phyloP scores from a whole-genome alignment of 2,329 filamentous ascomycete species.

The Hypoxylon sp. region DNA sequence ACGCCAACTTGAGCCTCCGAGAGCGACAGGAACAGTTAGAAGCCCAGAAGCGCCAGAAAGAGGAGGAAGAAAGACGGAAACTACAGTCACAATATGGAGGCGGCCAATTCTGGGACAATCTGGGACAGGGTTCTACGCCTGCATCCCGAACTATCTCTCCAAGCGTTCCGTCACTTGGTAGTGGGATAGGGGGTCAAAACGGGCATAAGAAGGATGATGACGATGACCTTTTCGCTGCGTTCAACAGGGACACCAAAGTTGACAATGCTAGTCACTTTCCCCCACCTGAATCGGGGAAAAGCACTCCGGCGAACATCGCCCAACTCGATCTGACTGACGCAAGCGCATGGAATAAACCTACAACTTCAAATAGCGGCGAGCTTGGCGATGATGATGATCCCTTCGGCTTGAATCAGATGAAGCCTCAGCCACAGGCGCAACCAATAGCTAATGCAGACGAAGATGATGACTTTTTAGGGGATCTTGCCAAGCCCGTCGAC shows the following conservation, averaged over 20 bases:
- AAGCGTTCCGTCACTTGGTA: slow-evolving; percentile 54
- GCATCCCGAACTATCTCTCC: slow-evolving; percentile 65
- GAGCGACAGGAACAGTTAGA: slow-evolving; percentile 81
- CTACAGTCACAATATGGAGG: slow-evolving; percentile 85
- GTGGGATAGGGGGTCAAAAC: slow-evolving; percentile 50
- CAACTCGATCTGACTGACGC: slow-evolving; percentile 68
- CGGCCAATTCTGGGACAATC: slow-evolving; percentile 80
- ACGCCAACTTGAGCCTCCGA: slow-evolving; percentile 81
- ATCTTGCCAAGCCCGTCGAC: slow-evolving; percentile 75
- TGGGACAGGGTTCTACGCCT: slow-evolving; percentile 69
- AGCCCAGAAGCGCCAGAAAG: slow-evolving; percentile 78
- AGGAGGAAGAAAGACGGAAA: slow-evolving; percentile 79
- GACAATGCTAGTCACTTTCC: slow-evolving; percentile 77
- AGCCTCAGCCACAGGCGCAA: slow-evolving; percentile 55
- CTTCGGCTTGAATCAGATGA: slow-evolving; percentile 82
- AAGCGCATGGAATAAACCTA: slow-evolving; percentile 65
- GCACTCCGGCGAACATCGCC: slow-evolving; percentile 62
- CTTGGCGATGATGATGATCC: slow-evolving; percentile 82
- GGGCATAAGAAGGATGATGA: slow-evolving; percentile 63
- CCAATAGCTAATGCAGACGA: slow-evolving; percentile 57
- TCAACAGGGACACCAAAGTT: slow-evolving; percentile 76
- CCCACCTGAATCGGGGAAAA: slow-evolving; percentile 64
- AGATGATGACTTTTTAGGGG: slow-evolving; percentile 76
- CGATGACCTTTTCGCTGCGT: slow-evolving; percentile 77
- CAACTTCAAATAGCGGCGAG: slow-evolving; percentile 52